These are phyloP conservation scores for Corymbia citriodora DNA, from an alignment of 441 rosid species.

Conservation along the genomic window DNA sequence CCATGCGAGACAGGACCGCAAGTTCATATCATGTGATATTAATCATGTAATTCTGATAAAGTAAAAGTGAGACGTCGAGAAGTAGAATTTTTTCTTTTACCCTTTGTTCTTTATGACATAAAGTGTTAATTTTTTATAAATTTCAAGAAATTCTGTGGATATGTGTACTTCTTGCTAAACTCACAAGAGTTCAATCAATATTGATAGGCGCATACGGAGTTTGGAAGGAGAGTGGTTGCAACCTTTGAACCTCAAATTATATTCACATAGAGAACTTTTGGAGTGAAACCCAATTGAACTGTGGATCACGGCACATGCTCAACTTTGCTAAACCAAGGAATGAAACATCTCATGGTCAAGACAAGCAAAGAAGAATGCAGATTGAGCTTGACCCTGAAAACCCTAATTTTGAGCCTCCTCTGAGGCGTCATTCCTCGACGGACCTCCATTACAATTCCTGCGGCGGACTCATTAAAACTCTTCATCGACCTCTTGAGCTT, in stretches of 20 bases:
- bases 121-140: neutral
- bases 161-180: neutral
- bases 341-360: constrained; percentile 22
- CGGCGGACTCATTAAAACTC: constrained; percentile 18
- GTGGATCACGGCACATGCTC: neutral
- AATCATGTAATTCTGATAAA: neutral
- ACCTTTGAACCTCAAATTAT: neutral
- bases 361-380: constrained; percentile 12
- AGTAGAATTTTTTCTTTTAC: neutral
- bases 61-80: neutral
- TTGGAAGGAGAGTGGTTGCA: neutral
- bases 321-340: constrained; percentile 24
- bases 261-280: neutral
- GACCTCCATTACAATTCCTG: constrained; percentile 1
- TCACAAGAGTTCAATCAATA: neutral
- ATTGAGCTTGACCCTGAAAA: constrained; percentile 20
- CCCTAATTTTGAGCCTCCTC: constrained; percentile 24
- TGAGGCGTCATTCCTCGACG: constrained; percentile 8
- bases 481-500: constrained; percentile 26
- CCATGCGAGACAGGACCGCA: neutral
- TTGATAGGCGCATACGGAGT: neutral
- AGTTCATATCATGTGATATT: neutral
- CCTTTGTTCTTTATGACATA: neutral
- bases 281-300: neutral
- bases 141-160: neutral